Evolutionary conservation across 257 asterid species (phyloP), one percentile per base, ranked within the genome.

Genomic region (Solanum sejunctum): DNA sequence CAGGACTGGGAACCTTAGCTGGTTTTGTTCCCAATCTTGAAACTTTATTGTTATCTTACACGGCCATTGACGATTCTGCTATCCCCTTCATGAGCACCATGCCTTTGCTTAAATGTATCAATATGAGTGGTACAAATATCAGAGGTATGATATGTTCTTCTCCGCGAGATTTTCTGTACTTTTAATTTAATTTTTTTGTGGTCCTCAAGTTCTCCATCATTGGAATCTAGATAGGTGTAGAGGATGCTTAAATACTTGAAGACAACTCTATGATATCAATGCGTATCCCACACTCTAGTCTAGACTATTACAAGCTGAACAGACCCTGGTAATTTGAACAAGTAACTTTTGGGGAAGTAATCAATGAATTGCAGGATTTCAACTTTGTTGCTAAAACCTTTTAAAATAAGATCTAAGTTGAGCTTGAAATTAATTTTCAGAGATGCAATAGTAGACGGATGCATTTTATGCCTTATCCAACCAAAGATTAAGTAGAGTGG

Each of bases 21-120:
- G 98, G 97, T 20, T 89, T 89, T 86, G 95, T 93, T 88, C 92
- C 97, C 55, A 87, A 86, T 83, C 97, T 96, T 60, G 96, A 96
- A 94, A 93, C 94, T 17, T 77, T 96, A 80, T 61, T 90, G 77
- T 80, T 96, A 87, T 90, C 94, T 16, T 86, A 89, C 87, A 93
- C 98, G 21, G 70, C 88, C 63, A 61, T 91, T 84, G 92, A 94
- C 15, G 98, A 96, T 85, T 60, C 85, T 58, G 97, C 94, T 79
- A 60, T 95, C 64, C 26, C 91, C 71, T 94, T 89, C 87, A 87
- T 95, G 75, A 88, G 94, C 91, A 84, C 90, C 92, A 93, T 95
- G 97, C 92, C 93, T 2, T 88, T 92, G 4, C 93, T 97, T 85
- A 94, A 89, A 91, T 89, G 81, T 61, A 73, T 93, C 88, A 81